Conservation (phyloP, 2,329 filamentous ascomycete genomes). For the Arthrobotrys megalospora region DNA sequence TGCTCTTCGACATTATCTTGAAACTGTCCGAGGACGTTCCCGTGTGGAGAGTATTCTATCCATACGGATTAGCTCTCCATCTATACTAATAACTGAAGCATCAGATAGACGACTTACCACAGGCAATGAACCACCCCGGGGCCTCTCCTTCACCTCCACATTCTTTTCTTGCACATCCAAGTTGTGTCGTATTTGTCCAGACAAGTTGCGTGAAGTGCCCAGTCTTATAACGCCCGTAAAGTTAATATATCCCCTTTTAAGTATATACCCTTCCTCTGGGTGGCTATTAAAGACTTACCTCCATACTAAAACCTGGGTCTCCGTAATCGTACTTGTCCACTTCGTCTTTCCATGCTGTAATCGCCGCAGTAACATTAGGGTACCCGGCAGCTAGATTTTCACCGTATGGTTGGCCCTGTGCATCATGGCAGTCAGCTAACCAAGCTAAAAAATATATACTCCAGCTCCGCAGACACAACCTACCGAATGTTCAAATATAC, state of each 20-base stretch:
- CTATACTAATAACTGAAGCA: background rate
- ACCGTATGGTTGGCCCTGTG: constrained; percentile 58
- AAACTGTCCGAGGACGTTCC: constrained; percentile 50
- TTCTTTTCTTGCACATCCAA: constrained; percentile 75
- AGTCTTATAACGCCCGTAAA: constrained; percentile 34
- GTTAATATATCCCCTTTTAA: background rate
- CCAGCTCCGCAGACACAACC: background rate
- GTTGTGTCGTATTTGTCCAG: constrained; percentile 75
- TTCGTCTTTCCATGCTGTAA: constrained; percentile 61
- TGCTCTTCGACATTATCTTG: constrained; percentile 55
- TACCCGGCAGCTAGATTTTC: constrained; percentile 62
- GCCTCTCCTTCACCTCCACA: constrained; percentile 56
- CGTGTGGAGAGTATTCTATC: constrained; percentile 55
- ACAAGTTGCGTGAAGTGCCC: constrained; percentile 84
- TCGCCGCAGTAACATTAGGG: constrained; percentile 37
- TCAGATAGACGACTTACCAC: constrained; percentile 36
- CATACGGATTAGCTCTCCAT: background rate
- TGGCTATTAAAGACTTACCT: constrained; percentile 44
- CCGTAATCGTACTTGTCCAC: constrained; percentile 58
- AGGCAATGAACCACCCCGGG: constrained; percentile 55
- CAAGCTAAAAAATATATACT: background rate
- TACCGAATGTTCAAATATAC: constrained; percentile 60
- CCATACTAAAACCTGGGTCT: constrained; percentile 42
- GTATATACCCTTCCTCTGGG: too few species aligned
- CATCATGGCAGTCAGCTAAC: background rate